Conservation (phyloP, 2,329 filamentous ascomycete species). For the Mycogone perniciosa region DNA sequence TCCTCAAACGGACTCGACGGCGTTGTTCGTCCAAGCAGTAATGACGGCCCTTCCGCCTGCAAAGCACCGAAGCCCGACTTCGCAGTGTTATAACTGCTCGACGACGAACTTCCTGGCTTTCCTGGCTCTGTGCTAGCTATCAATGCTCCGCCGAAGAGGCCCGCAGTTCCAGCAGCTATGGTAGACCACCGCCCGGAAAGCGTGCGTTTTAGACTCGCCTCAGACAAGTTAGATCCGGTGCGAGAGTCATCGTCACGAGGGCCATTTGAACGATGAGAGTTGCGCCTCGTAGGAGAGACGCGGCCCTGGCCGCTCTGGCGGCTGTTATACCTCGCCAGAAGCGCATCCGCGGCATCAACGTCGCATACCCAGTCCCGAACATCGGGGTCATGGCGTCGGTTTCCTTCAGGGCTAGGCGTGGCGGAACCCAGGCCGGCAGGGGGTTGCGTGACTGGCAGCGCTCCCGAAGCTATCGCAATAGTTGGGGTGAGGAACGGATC, state of each 20-base stretch:
- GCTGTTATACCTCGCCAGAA: conserved; percentile 40
- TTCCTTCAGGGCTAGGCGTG: conserved; percentile 37
- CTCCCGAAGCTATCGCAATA: conserved; percentile 13
- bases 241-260: conserved; percentile 42
- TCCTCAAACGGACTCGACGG: conserved; percentile 23
- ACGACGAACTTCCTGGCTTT: conserved; percentile 35
- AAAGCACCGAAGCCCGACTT: conserved; percentile 45
- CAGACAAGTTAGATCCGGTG: conserved; percentile 52
- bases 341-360: conserved; percentile 47
- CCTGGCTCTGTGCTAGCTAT: conserved; percentile 22
- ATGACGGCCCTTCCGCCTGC: conserved; percentile 46
- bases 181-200: conserved; percentile 28
- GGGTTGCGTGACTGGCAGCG: conserved; percentile 16
- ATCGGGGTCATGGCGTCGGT: conserved; percentile 39
- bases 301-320: conserved; percentile 24
- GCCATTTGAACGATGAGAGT: conserved; percentile 30
- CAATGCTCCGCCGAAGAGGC: conserved; percentile 23
- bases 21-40: conserved; percentile 33
- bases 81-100: conserved; percentile 47
- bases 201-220: conserved; percentile 39
- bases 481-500: conserved; percentile 48
- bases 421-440: conserved; percentile 28
- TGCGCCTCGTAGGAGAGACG: conserved; percentile 33
- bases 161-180: conserved; percentile 23
- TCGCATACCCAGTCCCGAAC: conserved; percentile 54